Percentiles rank a stretch among this genome's conserved stretches.
These are phyloP conservation scores for Wickerhamiella vanderwaltii DNA, from an alignment of 805 yeast species.

Conservation along the genomic window DNA sequence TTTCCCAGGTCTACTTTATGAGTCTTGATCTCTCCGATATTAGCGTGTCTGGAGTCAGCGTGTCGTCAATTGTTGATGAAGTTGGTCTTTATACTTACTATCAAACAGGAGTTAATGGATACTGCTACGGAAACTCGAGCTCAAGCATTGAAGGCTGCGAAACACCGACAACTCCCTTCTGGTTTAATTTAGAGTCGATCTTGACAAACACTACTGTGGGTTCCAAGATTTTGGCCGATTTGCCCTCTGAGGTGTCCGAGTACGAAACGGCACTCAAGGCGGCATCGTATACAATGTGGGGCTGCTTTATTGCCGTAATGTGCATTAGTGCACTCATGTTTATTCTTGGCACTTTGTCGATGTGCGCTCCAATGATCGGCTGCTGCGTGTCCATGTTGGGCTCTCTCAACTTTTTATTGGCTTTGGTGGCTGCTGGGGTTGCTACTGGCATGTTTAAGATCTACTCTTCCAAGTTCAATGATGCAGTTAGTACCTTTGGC, in stretches of 20 bases:
- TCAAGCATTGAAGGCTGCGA: constrained; percentile 39
- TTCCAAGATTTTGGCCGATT: constrained; percentile 13
- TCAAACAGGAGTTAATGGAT: constrained; percentile 54
- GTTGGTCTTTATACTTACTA: constrained; percentile 37
- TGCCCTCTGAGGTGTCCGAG: constrained; percentile 44
- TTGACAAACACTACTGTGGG: constrained; percentile 25
- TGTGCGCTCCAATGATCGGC: constrained; percentile 6
- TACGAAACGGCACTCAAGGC: constrained; percentile 36
- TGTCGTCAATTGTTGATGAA: constrained; percentile 11
- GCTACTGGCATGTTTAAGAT: constrained; percentile 50
- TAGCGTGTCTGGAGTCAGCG: constrained; percentile 16
- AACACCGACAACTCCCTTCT: constrained; percentile 41
- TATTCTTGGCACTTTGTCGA: background rate
- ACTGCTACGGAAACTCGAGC: constrained; percentile 38
- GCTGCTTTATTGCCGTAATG: constrained; percentile 41
- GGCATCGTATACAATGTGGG: constrained; percentile 47
- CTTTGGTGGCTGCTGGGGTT: constrained; percentile 33
- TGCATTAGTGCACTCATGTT: constrained; percentile 19
- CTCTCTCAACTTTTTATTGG: constrained; percentile 24
- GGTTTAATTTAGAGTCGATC: constrained; percentile 40
- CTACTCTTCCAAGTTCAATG: constrained; percentile 41
- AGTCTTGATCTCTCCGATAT: constrained; percentile 35
- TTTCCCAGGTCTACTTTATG: constrained; percentile 39
- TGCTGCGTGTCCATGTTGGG: constrained; percentile 25
- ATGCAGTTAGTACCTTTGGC: constrained; percentile 39